Evolutionary conservation across 495 filamentous ascomycete species (phyloP).

Genomic region (Xylaria sp.): DNA sequence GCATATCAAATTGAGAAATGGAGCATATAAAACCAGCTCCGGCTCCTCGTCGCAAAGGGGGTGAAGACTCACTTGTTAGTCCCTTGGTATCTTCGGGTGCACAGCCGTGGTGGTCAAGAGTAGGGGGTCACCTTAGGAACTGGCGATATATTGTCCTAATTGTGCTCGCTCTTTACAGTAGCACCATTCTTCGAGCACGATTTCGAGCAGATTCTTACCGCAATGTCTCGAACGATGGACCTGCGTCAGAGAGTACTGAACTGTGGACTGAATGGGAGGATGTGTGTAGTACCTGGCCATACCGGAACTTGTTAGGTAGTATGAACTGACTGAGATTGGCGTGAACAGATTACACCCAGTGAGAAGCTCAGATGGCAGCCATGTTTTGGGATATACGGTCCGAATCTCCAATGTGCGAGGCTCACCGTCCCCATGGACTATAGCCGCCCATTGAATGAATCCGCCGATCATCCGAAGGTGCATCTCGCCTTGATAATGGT

Average conservation of each 20-base stretch:
- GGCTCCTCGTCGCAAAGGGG: background rate
- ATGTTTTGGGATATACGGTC: constrained; percentile 40
- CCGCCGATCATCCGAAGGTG: constrained; percentile 47
- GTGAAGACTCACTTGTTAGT: background rate
- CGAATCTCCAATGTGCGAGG: constrained; percentile 58
- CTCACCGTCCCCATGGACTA: constrained; percentile 67
- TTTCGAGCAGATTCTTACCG: constrained; percentile 12
- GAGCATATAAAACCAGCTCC: background rate
- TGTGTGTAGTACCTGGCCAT: constrained; percentile 30
- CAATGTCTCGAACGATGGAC: constrained; percentile 10
- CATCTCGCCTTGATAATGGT: constrained; percentile 60
- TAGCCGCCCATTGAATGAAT: constrained; percentile 45
- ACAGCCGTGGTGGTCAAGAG: constrained; percentile 3
- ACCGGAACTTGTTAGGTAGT: background rate
- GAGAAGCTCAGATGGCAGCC: constrained; percentile 52
- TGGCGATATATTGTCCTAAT: constrained; percentile 14
- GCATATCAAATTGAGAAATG: constrained; percentile 14
- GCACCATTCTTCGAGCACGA: background rate
- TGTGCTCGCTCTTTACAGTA: constrained; percentile 13
- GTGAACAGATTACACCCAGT: constrained; percentile 51
- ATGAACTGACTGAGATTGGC: constrained; percentile 24
- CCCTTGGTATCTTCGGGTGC: background rate
- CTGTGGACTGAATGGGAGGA: constrained; percentile 39
- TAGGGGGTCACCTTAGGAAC: background rate
- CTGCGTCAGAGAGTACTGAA: constrained; percentile 6